Base-by-base conservation (phyloP, 495 filamentous ascomycete species). In the Aspergillus haitiensis region DNA sequence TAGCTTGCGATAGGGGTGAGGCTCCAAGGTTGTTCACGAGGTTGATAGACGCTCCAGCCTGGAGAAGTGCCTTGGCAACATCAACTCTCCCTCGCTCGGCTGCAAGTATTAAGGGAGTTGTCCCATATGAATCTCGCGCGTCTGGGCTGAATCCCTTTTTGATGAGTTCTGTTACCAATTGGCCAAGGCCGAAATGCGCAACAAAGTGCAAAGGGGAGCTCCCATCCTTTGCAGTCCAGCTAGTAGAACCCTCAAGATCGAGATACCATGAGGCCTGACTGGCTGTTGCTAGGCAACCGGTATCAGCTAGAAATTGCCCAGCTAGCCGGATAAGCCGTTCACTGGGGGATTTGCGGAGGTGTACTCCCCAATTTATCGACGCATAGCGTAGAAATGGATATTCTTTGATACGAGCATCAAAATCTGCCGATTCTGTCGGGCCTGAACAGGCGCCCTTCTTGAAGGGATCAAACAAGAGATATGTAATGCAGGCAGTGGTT, bases 301-400 rank as follows among this genome's bases (percentile, higher is more conserved):
- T 7, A 13, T 59, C 36, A 6, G 27, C 46, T 21, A 59, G 9
- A 7, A 59, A 33, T n/a, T 18, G 7, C 2, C 34, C 8, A 0
- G 56, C 56, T 15, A 33, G 48, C 15, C 0, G 6, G 7, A 13
- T 34, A 6, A 52, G 49, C 3, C 27, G 9, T 9, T 59, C 49
- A 16, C 32, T 36, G 0, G 39, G 15, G 16, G 49, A 27, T 2
- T 21, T 3, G 7, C 8, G 39, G 5, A 59, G 31, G 16, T 59
- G 56, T 11, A 21, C 46, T n/a, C 48, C 56, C 56, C 56, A 59
- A 49, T 52, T 45, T 27, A 59, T 27, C 7, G 48, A 31, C 3
- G 56, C 56, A 53, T 59, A 59, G n/a, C 36, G 39, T 3, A 59
- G 39, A 32, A 59, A 53, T 9, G 56, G 56, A 31, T 59, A 53